Percentiles rank a stretch among this genome's conserved stretches.
Conservation (phyloP, 2,329 filamentous ascomycete genomes). For the Fusarium oligoseptatum region DNA sequence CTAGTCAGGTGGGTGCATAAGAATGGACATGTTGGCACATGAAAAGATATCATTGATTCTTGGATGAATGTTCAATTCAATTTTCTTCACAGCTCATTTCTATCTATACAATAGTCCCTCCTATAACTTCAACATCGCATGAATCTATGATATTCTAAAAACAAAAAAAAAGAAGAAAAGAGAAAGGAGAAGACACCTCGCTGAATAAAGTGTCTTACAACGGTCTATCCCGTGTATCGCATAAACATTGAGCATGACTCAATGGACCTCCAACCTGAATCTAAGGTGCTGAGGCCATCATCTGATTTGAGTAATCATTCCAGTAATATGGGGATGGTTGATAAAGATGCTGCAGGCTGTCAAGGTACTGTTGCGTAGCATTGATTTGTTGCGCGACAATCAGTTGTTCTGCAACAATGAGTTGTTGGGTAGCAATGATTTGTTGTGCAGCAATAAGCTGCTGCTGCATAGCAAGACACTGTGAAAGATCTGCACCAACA, state of each 20-base stretch:
- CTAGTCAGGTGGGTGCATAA: not conserved
- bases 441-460: not conserved
- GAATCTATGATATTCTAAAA: not conserved
- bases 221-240: not conserved
- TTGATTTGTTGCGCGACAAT: not conserved
- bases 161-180: not conserved
- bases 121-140: not conserved
- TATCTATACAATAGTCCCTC: not conserved
- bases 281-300: not conserved
- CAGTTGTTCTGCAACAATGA: not conserved
- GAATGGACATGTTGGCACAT: conserved; percentile 3
- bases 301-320: not conserved
- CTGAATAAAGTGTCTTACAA: not conserved
- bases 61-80: not conserved
- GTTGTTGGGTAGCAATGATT: not conserved
- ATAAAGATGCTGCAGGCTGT: not conserved
- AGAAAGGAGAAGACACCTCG: not conserved
- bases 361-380: not conserved
- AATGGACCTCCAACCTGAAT: not conserved
- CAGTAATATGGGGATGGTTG: not conserved
- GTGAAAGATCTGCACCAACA: not conserved
- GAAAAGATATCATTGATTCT: not conserved
- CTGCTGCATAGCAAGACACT: not conserved
- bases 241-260: not conserved
- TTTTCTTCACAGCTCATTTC: not conserved